Percentiles rank a stretch among this genome's conserved stretches.
These are phyloP conservation scores for Xylaria sp. DNA, from an alignment of 2,329 filamentous ascomycete species.

Conservation along the genomic window DNA sequence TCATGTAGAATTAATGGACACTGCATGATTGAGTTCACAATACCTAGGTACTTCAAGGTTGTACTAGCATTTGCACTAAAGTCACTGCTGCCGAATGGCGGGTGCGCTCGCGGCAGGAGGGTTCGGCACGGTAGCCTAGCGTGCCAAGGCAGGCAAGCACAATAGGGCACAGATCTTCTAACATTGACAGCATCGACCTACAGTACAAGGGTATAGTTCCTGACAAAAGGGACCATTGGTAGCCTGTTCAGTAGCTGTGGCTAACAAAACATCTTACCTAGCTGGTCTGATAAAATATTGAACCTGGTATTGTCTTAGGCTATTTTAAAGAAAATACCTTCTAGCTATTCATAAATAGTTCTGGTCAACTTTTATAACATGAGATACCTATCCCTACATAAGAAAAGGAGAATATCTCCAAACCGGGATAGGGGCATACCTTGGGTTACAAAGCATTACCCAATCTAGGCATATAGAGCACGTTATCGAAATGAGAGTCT, in stretches of 20 bases:
- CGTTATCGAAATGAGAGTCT: constrained; percentile 18
- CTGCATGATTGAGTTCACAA: background rate
- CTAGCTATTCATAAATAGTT: background rate
- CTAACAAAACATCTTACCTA: too few species aligned
- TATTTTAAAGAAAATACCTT: background rate
- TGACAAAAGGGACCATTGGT: background rate
- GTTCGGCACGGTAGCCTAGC: background rate
- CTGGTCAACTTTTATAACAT: too few species aligned
- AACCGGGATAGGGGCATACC: constrained; percentile 6
- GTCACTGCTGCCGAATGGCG: constrained; percentile 12
- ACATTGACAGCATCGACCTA: background rate
- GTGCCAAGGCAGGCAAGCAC: background rate
- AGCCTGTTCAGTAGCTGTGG: too few species aligned
- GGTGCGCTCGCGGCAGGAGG: background rate
- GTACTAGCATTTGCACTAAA: background rate
- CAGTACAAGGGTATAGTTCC: background rate
- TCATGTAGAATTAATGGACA: background rate
- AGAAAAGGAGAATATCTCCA: background rate
- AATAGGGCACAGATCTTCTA: background rate
- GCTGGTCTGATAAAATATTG: too few species aligned
- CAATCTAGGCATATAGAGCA: background rate
- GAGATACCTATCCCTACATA: background rate
- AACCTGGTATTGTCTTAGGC: too few species aligned
- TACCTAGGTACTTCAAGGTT: background rate
- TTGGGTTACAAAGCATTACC: background rate